Base-by-base conservation (phyloP, 1,139 yeast genomes). In the Scheffersomyces insectosa region DNA sequence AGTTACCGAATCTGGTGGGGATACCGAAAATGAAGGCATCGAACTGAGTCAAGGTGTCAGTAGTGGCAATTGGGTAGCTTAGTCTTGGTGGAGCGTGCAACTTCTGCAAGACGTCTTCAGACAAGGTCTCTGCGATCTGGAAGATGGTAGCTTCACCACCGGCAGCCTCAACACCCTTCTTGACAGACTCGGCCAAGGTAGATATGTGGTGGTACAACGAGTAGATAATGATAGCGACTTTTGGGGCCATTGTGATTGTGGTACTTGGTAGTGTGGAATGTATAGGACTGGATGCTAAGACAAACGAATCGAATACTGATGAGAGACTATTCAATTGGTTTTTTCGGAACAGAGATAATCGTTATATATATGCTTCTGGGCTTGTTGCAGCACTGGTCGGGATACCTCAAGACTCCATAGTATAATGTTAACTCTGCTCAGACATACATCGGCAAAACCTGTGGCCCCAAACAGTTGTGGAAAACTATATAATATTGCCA, bases 1-100 rank as follows among this genome's bases (percentile, higher is more conserved):
- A 59, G 52, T 58, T 65, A 49, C 73, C 72, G 52, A 52, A 69
- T 54, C 75, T 59, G 49, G 75, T 68, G 36, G 75, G 73, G 37
- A 68, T 53, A 44, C 75, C 75, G 45, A 69, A 66, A 46, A 69
- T 49, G 52, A 66, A 68, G 12, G 70, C 72, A 51, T 69, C 72
- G 57, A 66, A 68, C 40, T 56, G 48, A 25, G 55, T 55, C 53
- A 69, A 63, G 30, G 70, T 65, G 23, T 65, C 66, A 38, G 55
- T 45, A 32, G 64, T 55, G 33, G 69, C 72, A 50, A 60, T 55
- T 43, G 72, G 72, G 57, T 59, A 59, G 46, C 59, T 59, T 36
- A 65, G 63, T 56, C 57, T 66, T 16, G 64, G 50, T 14, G 72
- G 68, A 31, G 73, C 73, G 45, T 63, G 60, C 59, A 69, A 45